Evolutionary conservation across 139 green algal genomes (phyloP).

Genomic region (Tetraselmis striata): DNA sequence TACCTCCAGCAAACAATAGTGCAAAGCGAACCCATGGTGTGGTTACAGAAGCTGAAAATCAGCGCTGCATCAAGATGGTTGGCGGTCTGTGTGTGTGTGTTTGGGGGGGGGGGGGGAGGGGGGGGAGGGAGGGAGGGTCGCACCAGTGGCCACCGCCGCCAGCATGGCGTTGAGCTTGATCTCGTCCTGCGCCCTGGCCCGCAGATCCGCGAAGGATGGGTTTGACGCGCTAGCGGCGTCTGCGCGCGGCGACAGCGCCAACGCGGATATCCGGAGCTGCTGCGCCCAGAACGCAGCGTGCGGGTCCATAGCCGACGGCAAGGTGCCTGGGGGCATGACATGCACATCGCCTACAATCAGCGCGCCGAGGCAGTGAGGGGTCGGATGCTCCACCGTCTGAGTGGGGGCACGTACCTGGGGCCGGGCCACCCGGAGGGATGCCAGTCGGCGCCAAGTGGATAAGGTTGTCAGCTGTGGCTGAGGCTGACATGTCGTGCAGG

Average conservation of each 20-base stretch:
- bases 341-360: too few relatives aligned
- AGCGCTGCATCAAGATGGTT: not conserved
- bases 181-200: not conserved
- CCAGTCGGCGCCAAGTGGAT: too few relatives aligned
- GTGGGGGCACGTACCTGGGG: too few relatives aligned
- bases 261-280: not conserved
- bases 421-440: too few relatives aligned
- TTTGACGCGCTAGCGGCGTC: not conserved
- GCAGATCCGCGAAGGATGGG: not conserved
- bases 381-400: too few relatives aligned
- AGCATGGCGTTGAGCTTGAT: not conserved
- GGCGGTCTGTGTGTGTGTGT: too few relatives aligned
- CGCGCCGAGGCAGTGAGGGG: too few relatives aligned
- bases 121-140: not conserved
- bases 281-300: not conserved
- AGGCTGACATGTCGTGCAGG: too few relatives aligned
- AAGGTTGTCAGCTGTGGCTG: too few relatives aligned
- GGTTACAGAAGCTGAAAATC: not conserved
- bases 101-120: too few relatives aligned
- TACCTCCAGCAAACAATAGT: not conserved
- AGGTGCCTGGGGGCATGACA: too few relatives aligned
- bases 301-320: not conserved
- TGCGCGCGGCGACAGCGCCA: not conserved
- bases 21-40: not conserved
- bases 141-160: not conserved